Percentiles rank a stretch among this genome's conserved stretches.
These are phyloP conservation scores for Aspergillus quadricinctus DNA, from an alignment of 2,329 filamentous ascomycete species.

Conservation along the genomic window DNA sequence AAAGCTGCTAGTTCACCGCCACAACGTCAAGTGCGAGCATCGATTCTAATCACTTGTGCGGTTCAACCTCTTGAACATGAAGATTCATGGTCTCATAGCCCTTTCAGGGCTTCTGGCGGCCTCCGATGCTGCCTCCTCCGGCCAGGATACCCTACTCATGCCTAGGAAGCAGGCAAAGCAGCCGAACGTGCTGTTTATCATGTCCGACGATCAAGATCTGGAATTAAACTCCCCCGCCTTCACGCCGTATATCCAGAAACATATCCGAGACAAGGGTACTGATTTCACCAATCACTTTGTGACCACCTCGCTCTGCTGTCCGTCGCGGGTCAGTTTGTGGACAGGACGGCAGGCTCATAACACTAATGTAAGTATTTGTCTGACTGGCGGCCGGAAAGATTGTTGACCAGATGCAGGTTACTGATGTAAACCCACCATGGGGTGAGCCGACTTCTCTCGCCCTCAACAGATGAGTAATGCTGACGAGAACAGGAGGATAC, in stretches of 20 bases:
- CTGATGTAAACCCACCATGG: conserved; percentile 52
- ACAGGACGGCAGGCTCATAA: conserved; percentile 66
- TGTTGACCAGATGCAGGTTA: conserved; percentile 26
- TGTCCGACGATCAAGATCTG: conserved; percentile 65
- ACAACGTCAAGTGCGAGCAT: background rate
- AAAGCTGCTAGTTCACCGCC: background rate
- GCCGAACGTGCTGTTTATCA: conserved; percentile 62
- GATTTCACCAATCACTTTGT: conserved; percentile 61
- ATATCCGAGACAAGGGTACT: conserved; percentile 56
- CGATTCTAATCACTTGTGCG: background rate
- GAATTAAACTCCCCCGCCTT: conserved; percentile 59
- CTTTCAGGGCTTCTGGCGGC: conserved; percentile 14
- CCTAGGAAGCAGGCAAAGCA: conserved; percentile 5
- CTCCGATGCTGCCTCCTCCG: conserved; percentile 8
- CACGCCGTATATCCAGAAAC: conserved; percentile 54
- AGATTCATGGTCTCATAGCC: conserved; percentile 5
- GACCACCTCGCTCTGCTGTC: conserved; percentile 64
- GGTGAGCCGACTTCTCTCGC: conserved; percentile 30
- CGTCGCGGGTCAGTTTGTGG: conserved; percentile 61
- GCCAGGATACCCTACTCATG: conserved; percentile 11
- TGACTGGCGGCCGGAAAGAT: background rate
- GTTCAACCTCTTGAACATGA: conserved; percentile 12
- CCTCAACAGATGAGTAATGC: background rate
- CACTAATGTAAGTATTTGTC: conserved; percentile 52
- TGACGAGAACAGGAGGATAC: conserved; percentile 32